Base-by-base conservation (phyloP, 148 eudicot genomes). In the Beta vulgaris region DNA sequence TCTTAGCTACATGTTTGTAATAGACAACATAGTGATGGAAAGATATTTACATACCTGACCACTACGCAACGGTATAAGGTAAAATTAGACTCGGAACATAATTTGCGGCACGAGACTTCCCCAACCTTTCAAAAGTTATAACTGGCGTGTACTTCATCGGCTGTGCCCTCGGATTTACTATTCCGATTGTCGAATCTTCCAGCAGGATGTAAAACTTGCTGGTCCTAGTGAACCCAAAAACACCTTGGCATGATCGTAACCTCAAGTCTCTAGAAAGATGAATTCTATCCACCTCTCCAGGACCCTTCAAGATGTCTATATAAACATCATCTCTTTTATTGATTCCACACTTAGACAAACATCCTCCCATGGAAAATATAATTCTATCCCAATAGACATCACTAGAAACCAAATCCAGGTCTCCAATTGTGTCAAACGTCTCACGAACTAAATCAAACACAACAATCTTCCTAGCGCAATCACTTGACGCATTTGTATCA, bases 401-500 rank as follows among this genome's bases (percentile, higher is more conserved):
- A 67, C 43, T 43, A 15, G 51, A 42, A 42, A 42, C 53, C 53
- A 67, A 40, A 23, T 67, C 35, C n/a, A 67, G 4, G 3, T 53
- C 31, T 2, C 21, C 23, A 4, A 21, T 1, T 21, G 23, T 9
- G 36, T 44, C 42, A 21, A 73, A 60, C 55, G 0, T 61, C 68
- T 60, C 76, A 31, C 2, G 43, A 16, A 19, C 68, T 29, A 73
- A 44, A 73, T 73, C 76, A 60, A 73, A 73, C 19, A 42, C 57
- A 4, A 73, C n/a, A 60, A 73, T n/a, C 26, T 43, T 61, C 25
- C 40, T 6, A 15, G 35, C 43, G 5, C 1, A 16, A 40, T 11
- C 29, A 26, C 31, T 0, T 3, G 7, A 10, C 4, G n/a, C n/a
- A n/a, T n/a, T n/a, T n/a, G n/a, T n/a, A n/a, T 60, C 13, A 4